These are phyloP conservation scores for Lathyrus aphaca DNA, from an alignment of 306 rosid genomes.

Conservation along the genomic window DNA sequence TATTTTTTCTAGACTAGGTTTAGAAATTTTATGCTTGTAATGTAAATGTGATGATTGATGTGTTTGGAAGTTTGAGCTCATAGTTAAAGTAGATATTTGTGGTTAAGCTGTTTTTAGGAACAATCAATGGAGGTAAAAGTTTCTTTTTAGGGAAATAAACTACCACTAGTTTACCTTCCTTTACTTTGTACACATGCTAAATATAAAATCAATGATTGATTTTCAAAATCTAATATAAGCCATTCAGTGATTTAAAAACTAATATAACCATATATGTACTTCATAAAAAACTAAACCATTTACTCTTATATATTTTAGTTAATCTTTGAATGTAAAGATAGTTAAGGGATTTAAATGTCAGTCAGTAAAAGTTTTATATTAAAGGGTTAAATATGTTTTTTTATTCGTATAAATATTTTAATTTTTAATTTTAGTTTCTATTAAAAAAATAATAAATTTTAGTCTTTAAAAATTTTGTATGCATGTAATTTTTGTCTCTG, in stretches of 20 bases:
- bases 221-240: background rate
- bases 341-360: background rate
- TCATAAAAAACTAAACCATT: background rate
- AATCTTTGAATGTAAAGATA: constrained; percentile 16
- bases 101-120: constrained; percentile 38
- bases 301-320: background rate
- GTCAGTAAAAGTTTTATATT: background rate
- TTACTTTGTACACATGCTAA: constrained; percentile 32
- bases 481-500: too few relatives aligned
- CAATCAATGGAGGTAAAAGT: constrained; percentile 35
- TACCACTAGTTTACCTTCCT: constrained; percentile 28
- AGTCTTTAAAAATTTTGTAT: too few relatives aligned
- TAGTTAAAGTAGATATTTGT: background rate
- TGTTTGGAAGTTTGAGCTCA: background rate
- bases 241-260: too few relatives aligned
- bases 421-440: too few relatives aligned
- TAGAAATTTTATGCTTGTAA: background rate
- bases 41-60: background rate
- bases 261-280: too few relatives aligned
- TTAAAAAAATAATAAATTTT: too few relatives aligned
- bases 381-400: too few relatives aligned
- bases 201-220: constrained; percentile 9
- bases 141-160: constrained; percentile 7
- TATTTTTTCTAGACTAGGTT: background rate
- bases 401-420: too few relatives aligned